Evolutionary conservation across 1,284 basidiomycete genomes (phyloP), one percentile per base, ranked within the genome.

Genomic region (Boletus albobrunnescens): DNA sequence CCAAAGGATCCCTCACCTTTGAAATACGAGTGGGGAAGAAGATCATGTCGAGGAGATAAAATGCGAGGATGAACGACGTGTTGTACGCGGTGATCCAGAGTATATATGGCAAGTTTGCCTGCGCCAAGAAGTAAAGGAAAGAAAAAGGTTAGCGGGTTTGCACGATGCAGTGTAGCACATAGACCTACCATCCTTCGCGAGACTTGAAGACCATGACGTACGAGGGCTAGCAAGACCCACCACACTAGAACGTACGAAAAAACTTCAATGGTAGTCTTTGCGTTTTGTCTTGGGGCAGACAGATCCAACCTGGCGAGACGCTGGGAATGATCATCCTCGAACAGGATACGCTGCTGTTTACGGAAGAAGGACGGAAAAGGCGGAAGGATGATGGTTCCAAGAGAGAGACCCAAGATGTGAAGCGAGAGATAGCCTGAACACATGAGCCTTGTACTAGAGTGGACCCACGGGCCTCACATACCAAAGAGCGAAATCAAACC

Each of bases 81-180:
- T 98, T 99, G 79, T 84, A 96, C 2, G 92, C 94, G 0, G 80
- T 78, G 7, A 89, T 80, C 93, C 94, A 98, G 20, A 94, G 67
- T 33, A 95, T 82, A 65, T 99, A 99, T 2, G 86, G 76, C 20
- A 92, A 58, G 60, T 99, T 98, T 37, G 86, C 87, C 91, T 94
- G 55, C 13, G 35, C 19, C 6, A 12, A 31, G 17, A 13, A n/a
- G n/a, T n/a, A 30, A 36, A 32, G 19, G 19, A 20, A 24, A 0
- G 39, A 24, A 17, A 9, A 13, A 24, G 23, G 39, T 46, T n/a
- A 56, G 32, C 9, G 17, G n/a, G 31, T 16, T 30, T 17, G 41
- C 43, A 24, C 26, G 19, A 16, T 22, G 19, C 17, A 20, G 1
- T 14, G 13, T 14, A 36, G 36, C 26, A 53, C 11, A 46, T 39